Evolutionary conservation across 2,329 filamentous ascomycete species (phyloP).

Genomic region (Akanthomyces uredinophilus): DNA sequence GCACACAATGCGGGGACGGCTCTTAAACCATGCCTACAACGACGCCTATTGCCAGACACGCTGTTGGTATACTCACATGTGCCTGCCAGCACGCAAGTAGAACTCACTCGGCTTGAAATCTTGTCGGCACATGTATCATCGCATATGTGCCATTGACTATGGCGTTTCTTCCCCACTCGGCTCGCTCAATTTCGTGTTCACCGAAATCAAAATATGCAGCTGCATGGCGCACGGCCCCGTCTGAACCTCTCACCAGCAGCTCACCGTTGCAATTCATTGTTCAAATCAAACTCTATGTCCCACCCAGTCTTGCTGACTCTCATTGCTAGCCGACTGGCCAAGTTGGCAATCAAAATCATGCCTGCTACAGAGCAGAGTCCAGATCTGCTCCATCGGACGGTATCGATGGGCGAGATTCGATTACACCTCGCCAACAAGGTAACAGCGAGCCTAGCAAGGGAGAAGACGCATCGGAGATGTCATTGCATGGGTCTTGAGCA

Average conservation of each 20-base stretch:
- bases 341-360: not conserved
- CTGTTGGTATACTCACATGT: not conserved
- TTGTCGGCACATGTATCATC: not conserved
- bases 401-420: too few relatives aligned
- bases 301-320: not conserved
- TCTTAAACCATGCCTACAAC: too few relatives aligned
- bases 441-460: too few relatives aligned
- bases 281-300: constrained; percentile 8
- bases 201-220: not conserved
- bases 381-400: too few relatives aligned
- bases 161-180: not conserved
- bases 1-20: too few relatives aligned
- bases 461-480: too few relatives aligned
- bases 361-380: too few relatives aligned
- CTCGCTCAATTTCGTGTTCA: not conserved
- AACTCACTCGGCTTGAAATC: not conserved
- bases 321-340: not conserved
- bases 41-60: not conserved
- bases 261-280: constrained; percentile 4
- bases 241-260: not conserved
- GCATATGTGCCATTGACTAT: not conserved
- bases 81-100: not conserved
- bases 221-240: constrained; percentile 4
- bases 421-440: too few relatives aligned
- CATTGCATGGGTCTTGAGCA: too few relatives aligned